These are phyloP conservation scores for Cutaneotrichosporon cutaneum DNA, from an alignment of 1,284 basidiomycete species.

Conservation along the genomic window DNA sequence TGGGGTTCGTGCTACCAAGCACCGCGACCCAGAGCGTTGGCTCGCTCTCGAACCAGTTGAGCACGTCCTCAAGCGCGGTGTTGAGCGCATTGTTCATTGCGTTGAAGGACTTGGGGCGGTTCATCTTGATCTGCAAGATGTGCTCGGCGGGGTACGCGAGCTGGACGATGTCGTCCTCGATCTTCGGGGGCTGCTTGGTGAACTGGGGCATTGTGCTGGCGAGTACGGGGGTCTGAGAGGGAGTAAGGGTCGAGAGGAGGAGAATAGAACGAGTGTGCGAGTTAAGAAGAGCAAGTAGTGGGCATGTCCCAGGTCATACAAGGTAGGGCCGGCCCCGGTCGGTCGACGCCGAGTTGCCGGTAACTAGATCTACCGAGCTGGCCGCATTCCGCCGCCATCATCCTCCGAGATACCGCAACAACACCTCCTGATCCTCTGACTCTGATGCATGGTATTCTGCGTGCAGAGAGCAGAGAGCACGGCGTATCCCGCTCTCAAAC, in stretches of 20 bases:
- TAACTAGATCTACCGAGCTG: neutral
- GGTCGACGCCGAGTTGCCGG: neutral
- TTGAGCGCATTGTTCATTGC: constrained; percentile 23
- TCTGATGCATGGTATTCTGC: too few species aligned
- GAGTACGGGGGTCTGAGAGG: neutral
- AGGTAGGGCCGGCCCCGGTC: neutral
- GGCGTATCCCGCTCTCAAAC: too few species aligned
- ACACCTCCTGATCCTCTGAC: too few species aligned
- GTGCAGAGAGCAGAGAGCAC: too few species aligned
- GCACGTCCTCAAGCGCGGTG: constrained; percentile 14
- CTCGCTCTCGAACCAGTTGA: constrained; percentile 27
- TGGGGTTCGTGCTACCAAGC: constrained; percentile 16
- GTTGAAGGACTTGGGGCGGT: constrained; percentile 25
- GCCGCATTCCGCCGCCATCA: neutral
- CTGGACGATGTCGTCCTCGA: constrained; percentile 18
- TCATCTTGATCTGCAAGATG: constrained; percentile 23
- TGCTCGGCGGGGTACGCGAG: constrained; percentile 21
- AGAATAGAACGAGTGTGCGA: neutral
- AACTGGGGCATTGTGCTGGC: constrained; percentile 5
- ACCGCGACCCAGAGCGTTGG: constrained; percentile 20
- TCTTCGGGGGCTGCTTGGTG: constrained; percentile 13
- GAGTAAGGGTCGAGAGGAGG: neutral
- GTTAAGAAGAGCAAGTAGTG: neutral
- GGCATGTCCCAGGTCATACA: neutral
- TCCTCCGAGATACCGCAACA: neutral